Percentiles rank a stretch among this genome's conserved stretches.
These are phyloP conservation scores for Plenodomus lindquistii DNA, from an alignment of 2,329 filamentous ascomycete species.

Conservation along the genomic window DNA sequence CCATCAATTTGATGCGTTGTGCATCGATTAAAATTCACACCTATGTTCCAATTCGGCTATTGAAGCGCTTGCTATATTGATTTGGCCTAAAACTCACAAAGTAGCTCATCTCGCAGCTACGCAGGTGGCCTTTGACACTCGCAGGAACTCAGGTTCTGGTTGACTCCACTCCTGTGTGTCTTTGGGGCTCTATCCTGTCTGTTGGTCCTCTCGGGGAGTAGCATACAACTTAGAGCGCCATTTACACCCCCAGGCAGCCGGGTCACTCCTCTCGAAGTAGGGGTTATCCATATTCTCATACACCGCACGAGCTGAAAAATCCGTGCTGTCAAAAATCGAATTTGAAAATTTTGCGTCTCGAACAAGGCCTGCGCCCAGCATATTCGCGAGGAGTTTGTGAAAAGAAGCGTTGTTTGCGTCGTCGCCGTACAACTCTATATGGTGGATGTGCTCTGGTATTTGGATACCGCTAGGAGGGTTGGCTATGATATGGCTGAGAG, in stretches of 20 bases:
- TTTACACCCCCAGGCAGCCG: conserved; percentile 4
- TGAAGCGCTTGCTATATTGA: too few species aligned
- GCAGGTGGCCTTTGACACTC: too few species aligned
- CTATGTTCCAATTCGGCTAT: too few species aligned
- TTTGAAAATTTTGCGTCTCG: conserved; percentile 4
- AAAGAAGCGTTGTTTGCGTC: conserved; percentile 5
- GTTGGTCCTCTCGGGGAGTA: too few species aligned
- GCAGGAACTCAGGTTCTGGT: too few species aligned
- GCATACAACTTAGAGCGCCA: conserved; percentile 8
- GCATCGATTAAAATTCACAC: too few species aligned
- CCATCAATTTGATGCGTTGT: too few species aligned
- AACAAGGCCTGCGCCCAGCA: conserved; percentile 4
- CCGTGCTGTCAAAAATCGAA: conserved; percentile 9
- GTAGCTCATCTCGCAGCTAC: too few species aligned
- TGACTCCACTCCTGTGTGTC: too few species aligned
- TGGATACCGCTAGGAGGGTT: conserved; percentile 3
- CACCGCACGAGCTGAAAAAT: conserved; percentile 1
- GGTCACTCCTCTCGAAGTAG: conserved; percentile 1
- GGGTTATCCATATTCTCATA: conserved; percentile 3
- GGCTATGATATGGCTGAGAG: conserved; percentile 5
- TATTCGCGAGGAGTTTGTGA: conserved; percentile 1
- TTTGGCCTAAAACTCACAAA: too few species aligned
- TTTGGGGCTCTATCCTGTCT: too few species aligned
- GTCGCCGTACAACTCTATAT: conserved; percentile 14
- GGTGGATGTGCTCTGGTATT: conserved; percentile 5